phyloP scores from a whole-genome alignment of 306 rosid species.

The Cucumis melo region DNA sequence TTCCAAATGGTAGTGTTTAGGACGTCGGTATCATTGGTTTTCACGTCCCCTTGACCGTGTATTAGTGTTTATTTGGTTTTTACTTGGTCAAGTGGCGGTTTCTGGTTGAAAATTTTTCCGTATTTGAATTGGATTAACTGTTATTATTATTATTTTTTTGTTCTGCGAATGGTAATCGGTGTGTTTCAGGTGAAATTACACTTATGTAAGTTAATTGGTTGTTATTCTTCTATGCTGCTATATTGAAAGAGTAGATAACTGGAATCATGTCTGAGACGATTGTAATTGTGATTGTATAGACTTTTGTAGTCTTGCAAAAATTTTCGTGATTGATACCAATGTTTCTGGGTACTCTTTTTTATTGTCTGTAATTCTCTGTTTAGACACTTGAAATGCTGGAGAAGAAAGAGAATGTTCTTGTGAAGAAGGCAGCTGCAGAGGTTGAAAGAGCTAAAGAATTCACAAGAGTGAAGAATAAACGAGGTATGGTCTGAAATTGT shows the following conservation, averaged over 20 bases:
- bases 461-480: slow-evolving; percentile 75
- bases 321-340: neutral
- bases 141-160: neutral
- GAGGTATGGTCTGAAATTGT: slow-evolving; percentile 32
- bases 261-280: neutral
- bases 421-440: slow-evolving; percentile 67
- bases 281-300: neutral
- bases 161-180: neutral
- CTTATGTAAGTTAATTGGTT: neutral
- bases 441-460: slow-evolving; percentile 90
- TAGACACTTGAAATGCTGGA: slow-evolving; percentile 98
- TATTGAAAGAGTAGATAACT: neutral
- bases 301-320: neutral
- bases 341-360: neutral
- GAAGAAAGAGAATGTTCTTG: slow-evolving; percentile 87
- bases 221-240: neutral
- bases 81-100: neutral
- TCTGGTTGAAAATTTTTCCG: neutral
- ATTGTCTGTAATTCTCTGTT: slow-evolving; percentile 3
- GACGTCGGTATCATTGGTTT: neutral
- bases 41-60: neutral
- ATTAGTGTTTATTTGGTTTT: neutral
- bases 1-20: neutral
- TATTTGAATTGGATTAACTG: neutral
- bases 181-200: neutral